Base-by-base conservation (phyloP, 2,329 filamentous ascomycete genomes). In the Aspergillus niger region DNA sequence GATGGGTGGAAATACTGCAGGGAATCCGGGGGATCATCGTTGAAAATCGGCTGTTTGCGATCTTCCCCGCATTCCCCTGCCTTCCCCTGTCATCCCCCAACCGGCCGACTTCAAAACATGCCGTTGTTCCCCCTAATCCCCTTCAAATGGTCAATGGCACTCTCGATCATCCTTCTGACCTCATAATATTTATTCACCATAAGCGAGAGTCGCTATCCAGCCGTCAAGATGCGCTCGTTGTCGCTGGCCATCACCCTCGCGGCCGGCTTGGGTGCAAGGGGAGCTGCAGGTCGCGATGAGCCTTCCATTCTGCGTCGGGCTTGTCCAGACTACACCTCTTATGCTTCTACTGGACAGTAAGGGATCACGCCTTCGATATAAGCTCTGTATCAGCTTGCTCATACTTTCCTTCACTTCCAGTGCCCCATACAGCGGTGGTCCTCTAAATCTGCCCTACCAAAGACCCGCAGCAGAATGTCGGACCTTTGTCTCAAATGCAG, bases 401-500 rank as follows among this genome's bases (percentile, higher is more conserved):
- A 20, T 22, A 32, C 30, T 52, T 20, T 43, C 30, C 22, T 17
- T 13, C 39, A n/a, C 17, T 15, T 26, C 24, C 63, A 96, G 92
- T 74, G 83, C 82, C 20, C 95, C 95, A 1, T 85, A 89, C 63
- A 97, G 91, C 75, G 81, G 88, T 20, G 95, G 95, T 1, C 89
- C 90, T 4, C 83, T 96, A 70, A 81, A 83, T 55, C 83, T 99
- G 1, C 92, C 95, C 0, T 98, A 87, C 76, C 95, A 99, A 75
- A 85, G 95, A 60, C 95, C 95, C 3, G 86, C 88, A 32, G 81
- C 82, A 58, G 85, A 86, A 73, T 99, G 95, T 76, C 91, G 95
- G 64, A 97, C 93, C 0, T 99, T 98, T 77, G 85, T 87, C 58
- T 97, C 93, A 0, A 86, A 90, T 24, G 83, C 89, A 3, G 96